Evolutionary conservation across 164 flowering plant genomes (phyloP), one percentile per base, ranked within the genome.

Genomic region (Vitis riparia): DNA sequence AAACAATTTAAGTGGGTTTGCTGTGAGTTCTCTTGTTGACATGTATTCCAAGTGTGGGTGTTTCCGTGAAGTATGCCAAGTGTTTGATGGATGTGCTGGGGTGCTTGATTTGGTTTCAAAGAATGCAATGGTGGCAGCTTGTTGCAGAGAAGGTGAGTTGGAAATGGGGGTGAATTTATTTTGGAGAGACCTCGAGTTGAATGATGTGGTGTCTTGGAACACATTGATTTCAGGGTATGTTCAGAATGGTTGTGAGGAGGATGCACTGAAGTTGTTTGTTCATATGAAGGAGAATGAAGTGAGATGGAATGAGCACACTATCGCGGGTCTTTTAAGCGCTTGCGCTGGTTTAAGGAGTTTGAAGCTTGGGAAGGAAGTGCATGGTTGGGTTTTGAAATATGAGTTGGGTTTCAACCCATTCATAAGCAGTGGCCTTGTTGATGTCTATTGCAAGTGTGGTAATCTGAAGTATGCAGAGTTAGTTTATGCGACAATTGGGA

Each of bases 71-170:
- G 89, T 87, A 2, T 63, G 17, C 58, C 56, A n/a, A 29, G 88
- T 86, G 14, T 91, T 85, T 75, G 32, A 71, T 61, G 86, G 76
- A 27, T 15, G 75, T 50, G 57, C 56, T 47, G 74, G 66, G 29
- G 55, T 47, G 68, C 64, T 70, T 16, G 91, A 90, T 69, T 68
- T 71, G 72, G 87, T 90, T 60, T 80, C 88, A 9, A 85, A 77
- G 85, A 94, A 92, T 77, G 91, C 92, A 12, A 80, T 90, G 86
- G 67, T 92, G 49, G 98, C 97, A 3, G 94, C 97, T 67, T 88
- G 86, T 79, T 92, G 88, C 71, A 86, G 97, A 71, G 83, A 81
- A 75, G 94, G 93, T 4, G 74, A 89, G n/a, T 32, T 94, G 75
- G 84, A 84, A 13, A 66, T 81, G 83, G 97, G 89, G 19, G n/a